Conservation (phyloP, 768 basidiomycete species). For the Tricholoma sp. region DNA sequence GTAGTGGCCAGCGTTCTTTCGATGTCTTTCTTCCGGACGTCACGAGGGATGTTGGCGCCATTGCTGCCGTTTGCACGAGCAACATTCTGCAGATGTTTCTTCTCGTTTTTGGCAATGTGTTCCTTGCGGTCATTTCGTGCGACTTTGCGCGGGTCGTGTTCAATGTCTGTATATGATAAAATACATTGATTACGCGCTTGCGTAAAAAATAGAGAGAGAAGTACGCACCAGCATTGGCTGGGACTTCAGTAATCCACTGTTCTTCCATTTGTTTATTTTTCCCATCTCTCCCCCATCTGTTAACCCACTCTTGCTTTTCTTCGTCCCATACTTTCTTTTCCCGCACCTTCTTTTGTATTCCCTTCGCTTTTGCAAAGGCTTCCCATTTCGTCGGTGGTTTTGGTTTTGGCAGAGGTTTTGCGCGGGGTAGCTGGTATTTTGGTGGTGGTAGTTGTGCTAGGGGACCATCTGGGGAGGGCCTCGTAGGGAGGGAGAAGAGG, state of each 20-base stretch:
- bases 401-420: conserved; percentile 90
- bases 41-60: conserved; percentile 23
- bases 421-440: conserved; percentile 72
- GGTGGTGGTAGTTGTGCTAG: conserved; percentile 78
- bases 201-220: not conserved
- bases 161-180: conserved; percentile 47
- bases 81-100: conserved; percentile 67
- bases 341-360: conserved; percentile 74
- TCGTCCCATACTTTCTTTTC: conserved; percentile 92
- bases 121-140: conserved; percentile 78
- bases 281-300: conserved; percentile 83
- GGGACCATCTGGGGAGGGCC: conserved; percentile 73
- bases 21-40: conserved; percentile 64
- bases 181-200: not conserved
- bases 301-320: conserved; percentile 88
- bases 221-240: conserved; percentile 70
- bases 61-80: conserved; percentile 40
- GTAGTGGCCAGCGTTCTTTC: conserved; percentile 73
- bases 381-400: conserved; percentile 97
- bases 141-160: conserved; percentile 72
- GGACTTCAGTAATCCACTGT: conserved; percentile 92
- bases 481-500: conserved; percentile 79
- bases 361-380: conserved; percentile 89
- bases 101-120: conserved; percentile 79
- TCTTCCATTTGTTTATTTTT: conserved; percentile 85